Evolutionary conservation across 1,284 basidiomycete species (phyloP).

Genomic region (Irpex rosettiformis): DNA sequence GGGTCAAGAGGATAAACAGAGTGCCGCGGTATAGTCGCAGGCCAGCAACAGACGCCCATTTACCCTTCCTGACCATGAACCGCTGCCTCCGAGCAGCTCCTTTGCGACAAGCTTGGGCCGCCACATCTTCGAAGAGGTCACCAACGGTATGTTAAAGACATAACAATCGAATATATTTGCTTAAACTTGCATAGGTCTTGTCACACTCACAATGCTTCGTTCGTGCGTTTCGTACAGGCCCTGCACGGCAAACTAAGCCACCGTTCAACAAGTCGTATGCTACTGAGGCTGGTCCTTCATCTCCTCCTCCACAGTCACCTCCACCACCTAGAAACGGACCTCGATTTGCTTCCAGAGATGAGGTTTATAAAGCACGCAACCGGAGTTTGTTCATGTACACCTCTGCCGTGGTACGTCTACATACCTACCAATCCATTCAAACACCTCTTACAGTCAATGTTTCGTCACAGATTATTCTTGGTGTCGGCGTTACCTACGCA

Average conservation of each 20-base stretch:
- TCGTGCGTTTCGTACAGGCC: not conserved
- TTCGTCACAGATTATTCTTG: constrained; percentile 64
- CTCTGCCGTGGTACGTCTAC: constrained; percentile 62
- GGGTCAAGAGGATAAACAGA: not conserved
- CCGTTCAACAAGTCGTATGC: constrained; percentile 4
- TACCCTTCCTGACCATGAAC: constrained; percentile 5
- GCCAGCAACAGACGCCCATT: not conserved
- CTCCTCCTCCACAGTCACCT: constrained; percentile 12
- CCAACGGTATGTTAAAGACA: not conserved
- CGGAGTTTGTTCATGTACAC: constrained; percentile 77
- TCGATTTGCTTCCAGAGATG: constrained; percentile 25
- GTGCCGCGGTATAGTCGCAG: not conserved
- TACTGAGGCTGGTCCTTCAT: constrained; percentile 7
- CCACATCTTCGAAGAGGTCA: not conserved
- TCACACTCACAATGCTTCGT: not conserved
- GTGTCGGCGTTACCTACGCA: constrained; percentile 88
- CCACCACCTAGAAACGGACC: constrained; percentile 15
- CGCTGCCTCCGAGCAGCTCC: not conserved
- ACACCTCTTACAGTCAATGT: constrained; percentile 2
- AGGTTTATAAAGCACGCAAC: constrained; percentile 52
- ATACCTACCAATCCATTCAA: not conserved
- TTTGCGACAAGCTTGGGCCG: not conserved
- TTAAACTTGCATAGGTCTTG: not conserved
- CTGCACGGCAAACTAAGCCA: not conserved
- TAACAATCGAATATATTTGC: not conserved